Conservation (phyloP, 1,139 yeast genomes). For the Zhuliangozyma parablackwelliae region DNA sequence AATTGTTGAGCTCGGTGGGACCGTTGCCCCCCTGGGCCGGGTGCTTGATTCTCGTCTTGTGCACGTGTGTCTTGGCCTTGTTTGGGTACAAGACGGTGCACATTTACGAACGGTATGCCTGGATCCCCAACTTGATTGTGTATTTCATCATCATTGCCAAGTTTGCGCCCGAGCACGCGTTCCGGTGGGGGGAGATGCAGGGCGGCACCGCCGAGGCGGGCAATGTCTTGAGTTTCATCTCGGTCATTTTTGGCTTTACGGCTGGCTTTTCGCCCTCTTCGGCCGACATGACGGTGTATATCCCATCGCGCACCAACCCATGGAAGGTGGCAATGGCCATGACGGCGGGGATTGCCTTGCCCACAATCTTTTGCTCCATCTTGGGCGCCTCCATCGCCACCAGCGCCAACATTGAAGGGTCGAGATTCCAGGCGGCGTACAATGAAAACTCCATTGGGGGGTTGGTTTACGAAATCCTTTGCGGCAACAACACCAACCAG, state of each 20-base stretch:
- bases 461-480: conserved; percentile 24
- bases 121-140: conserved; percentile 26
- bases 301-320: conserved; percentile 20
- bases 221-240: conserved; percentile 22
- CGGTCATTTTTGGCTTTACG: conserved; percentile 25
- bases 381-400: conserved; percentile 30
- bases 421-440: conserved; percentile 16
- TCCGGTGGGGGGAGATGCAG: conserved; percentile 27
- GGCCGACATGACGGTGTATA: conserved; percentile 29
- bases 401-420: conserved; percentile 11
- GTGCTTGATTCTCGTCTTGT: conserved; percentile 24
- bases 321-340: conserved; percentile 24
- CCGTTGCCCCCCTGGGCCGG: conserved; percentile 32
- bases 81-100: conserved; percentile 29
- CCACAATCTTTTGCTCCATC: conserved; percentile 21
- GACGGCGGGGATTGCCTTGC: conserved; percentile 24
- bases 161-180: conserved; percentile 18
- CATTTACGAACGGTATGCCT: conserved; percentile 23
- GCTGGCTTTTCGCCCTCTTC: conserved; percentile 31
- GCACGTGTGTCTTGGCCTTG: conserved; percentile 22
- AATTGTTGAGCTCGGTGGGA: conserved; percentile 21
- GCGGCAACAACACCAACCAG: conserved; percentile 23
- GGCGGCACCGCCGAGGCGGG: conserved; percentile 38
- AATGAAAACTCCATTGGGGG: conserved; percentile 25
- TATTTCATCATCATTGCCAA: conserved; percentile 25